phyloP scores from a whole-genome alignment of 768 basidiomycete genomes.

The Austroboletus eburneus region DNA sequence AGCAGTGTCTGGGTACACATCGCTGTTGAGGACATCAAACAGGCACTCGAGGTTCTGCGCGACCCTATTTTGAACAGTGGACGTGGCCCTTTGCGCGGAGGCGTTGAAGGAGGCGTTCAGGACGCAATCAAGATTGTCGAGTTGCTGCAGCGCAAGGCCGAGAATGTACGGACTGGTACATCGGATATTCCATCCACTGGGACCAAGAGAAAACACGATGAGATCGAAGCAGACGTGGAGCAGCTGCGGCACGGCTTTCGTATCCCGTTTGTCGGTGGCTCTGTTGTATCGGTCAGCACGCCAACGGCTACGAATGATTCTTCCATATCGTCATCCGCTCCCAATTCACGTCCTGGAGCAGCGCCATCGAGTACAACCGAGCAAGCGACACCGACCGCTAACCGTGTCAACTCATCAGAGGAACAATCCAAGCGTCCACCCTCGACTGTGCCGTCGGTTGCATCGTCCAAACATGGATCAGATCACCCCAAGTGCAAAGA shows the following conservation, averaged over 20 bases:
- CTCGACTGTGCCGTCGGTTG: constrained; percentile 1
- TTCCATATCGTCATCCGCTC: not conserved
- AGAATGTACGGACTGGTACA: constrained; percentile 23
- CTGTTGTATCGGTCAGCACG: constrained; percentile 22
- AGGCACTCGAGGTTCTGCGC: constrained; percentile 42
- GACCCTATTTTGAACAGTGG: constrained; percentile 32
- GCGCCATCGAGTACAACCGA: not conserved
- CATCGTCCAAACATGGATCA: constrained; percentile 13
- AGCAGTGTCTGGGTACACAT: constrained; percentile 42
- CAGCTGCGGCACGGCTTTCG: constrained; percentile 34
- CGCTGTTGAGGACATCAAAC: constrained; percentile 44
- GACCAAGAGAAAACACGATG: constrained; percentile 42
- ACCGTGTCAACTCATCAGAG: constrained; percentile 5
- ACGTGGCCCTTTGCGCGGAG: constrained; percentile 30
- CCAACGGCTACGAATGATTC: constrained; percentile 1
- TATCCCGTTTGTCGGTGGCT: constrained; percentile 40
- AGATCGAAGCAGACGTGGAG: constrained; percentile 34
- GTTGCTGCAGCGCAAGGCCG: constrained; percentile 38
- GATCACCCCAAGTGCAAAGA: constrained; percentile 33
- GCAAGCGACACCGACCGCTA: not conserved
- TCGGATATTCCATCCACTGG: constrained; percentile 23
- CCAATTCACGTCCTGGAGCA: not conserved
- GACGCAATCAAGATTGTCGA: constrained; percentile 41
- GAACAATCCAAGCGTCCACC: constrained; percentile 14
- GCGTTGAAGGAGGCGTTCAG: constrained; percentile 30